These are phyloP conservation scores for Citrus maxima DNA, from an alignment of 345 rosid genomes.

Conservation along the genomic window DNA sequence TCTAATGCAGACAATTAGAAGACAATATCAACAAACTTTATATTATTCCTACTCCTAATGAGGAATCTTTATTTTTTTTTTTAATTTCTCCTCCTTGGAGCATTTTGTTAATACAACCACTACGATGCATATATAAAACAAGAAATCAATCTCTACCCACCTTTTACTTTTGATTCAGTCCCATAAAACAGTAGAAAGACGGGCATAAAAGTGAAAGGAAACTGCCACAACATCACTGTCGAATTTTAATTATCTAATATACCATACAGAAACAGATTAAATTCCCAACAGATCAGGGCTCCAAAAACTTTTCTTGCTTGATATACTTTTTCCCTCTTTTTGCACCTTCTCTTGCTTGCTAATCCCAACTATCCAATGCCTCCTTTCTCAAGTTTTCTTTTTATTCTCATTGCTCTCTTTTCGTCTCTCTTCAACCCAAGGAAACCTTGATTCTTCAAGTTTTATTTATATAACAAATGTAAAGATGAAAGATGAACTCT, in stretches of 20 bases:
- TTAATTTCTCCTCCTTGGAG: neutral
- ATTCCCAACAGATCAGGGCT: conserved; percentile 28
- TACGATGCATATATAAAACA: conserved; percentile 14
- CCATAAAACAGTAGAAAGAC: conserved; percentile 46
- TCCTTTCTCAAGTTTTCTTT: conserved; percentile 96
- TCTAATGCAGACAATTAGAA: conserved; percentile 6
- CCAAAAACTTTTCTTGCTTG: conserved; percentile 18
- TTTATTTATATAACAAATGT: conserved; percentile 37
- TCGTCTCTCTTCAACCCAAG: conserved; percentile 63
- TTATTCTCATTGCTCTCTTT: conserved; percentile 59
- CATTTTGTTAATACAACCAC: neutral
- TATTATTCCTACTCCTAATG: conserved; percentile 12
- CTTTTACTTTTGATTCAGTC: conserved; percentile 46
- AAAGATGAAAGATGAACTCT: conserved; percentile 44
- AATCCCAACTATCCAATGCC: conserved; percentile 66
- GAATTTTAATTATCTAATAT: neutral
- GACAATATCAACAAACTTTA: conserved; percentile 20
- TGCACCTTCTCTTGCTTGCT: conserved; percentile 81
- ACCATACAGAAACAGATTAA: conserved; percentile 5
- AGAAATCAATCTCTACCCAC: conserved; percentile 10
- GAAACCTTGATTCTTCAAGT: conserved; percentile 77
- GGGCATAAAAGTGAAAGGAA: conserved; percentile 18
- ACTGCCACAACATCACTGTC: conserved; percentile 9
- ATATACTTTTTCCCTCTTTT: conserved; percentile 41
- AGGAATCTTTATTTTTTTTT: neutral